A percentile compares a stretch with the other conserved stretches of the same genome.
Evolutionary conservation across 139 green algal species (phyloP).

Genomic region (Spirogloea muscicola): DNA sequence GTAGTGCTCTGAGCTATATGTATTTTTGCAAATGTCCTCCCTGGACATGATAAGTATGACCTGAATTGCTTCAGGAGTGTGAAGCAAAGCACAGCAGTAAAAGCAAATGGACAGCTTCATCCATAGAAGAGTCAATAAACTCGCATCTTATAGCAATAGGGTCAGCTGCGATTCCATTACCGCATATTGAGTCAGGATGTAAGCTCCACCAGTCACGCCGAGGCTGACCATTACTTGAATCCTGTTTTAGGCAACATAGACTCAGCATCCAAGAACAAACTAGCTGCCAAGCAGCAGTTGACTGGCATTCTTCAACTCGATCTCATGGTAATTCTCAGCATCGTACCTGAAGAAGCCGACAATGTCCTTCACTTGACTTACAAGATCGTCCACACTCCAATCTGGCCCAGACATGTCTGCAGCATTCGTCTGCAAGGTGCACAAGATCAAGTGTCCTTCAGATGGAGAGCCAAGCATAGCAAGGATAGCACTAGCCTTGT

Average conservation of each 20-base stretch:
- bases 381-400: slow-evolving; percentile 6
- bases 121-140: no score
- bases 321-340: neutral
- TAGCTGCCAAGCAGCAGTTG: neutral
- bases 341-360: slow-evolving; percentile 14
- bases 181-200: slow-evolving; percentile 25
- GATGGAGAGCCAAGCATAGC: neutral
- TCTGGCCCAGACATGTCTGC: slow-evolving; percentile 1
- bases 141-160: no score
- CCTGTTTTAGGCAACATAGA: neutral
- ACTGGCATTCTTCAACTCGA: neutral
- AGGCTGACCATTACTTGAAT: slow-evolving; percentile 3
- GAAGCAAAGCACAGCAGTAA: neutral
- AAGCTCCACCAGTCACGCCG: slow-evolving; percentile 15
- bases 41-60: no score
- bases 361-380: slow-evolving; percentile 20
- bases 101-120: no score
- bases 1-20: no score
- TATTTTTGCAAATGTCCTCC: no score
- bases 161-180: neutral
- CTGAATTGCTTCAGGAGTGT: no score
- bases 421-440: slow-evolving; percentile 11
- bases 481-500: neutral
- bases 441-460: neutral
- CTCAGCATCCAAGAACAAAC: slow-evolving; percentile 1